A percentile compares a stretch with the other conserved stretches of the same genome.
phyloP scores from a whole-genome alignment of 2,329 filamentous ascomycete genomes.

The Neonectria faginata region DNA sequence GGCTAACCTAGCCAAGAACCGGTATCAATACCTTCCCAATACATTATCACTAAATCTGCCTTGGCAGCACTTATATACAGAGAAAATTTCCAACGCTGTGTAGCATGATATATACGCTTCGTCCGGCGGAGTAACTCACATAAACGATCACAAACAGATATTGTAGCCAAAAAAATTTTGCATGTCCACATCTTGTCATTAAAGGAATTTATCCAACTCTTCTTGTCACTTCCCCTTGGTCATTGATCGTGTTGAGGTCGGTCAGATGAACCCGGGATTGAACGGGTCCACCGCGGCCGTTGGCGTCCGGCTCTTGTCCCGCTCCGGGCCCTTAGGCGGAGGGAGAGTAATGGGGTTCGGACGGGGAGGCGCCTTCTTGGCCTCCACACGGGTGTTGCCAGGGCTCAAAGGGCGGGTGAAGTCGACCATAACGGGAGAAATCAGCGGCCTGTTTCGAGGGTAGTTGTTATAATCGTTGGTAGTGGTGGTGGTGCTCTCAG shows the following conservation, averaged over 20 bases:
- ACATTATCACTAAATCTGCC: conserved; percentile 26
- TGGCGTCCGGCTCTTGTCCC: conserved; percentile 32
- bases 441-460: conserved; percentile 39
- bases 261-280: conserved; percentile 43
- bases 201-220: conserved; percentile 2
- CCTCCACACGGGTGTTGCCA: conserved; percentile 45
- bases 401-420: conserved; percentile 41
- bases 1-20: conserved; percentile 6
- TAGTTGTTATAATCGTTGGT: conserved; percentile 8
- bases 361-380: conserved; percentile 49
- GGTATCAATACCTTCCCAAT: conserved; percentile 11
- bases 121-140: conserved; percentile 12
- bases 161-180: background rate
- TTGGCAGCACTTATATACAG: conserved; percentile 16
- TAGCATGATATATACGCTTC: conserved; percentile 21
- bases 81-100: conserved; percentile 13
- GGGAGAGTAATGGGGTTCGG: conserved; percentile 48
- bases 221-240: background rate
- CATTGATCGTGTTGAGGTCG: background rate
- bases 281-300: conserved; percentile 41
- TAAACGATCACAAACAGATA: conserved; percentile 11
- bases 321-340: conserved; percentile 32
- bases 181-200: conserved; percentile 18
- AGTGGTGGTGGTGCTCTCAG: conserved; percentile 22
- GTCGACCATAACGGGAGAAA: conserved; percentile 48